phyloP scores from a whole-genome alignment of 805 yeast species.

The Starmerella powellii region DNA sequence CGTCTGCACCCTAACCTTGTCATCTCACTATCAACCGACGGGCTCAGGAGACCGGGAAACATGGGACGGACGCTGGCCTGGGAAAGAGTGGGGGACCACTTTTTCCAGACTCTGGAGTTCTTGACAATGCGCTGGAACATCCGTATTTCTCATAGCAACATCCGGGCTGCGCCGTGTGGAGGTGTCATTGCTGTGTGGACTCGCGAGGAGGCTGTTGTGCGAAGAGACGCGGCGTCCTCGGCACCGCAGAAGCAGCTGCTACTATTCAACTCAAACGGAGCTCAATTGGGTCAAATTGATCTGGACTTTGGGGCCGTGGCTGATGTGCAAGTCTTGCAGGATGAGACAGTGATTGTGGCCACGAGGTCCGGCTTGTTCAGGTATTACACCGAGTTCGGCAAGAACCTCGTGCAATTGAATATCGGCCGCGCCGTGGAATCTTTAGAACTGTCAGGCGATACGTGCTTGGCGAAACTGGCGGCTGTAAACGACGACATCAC shows the following conservation, averaged over 20 bases:
- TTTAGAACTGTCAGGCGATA: background rate
- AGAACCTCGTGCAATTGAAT: slow-evolving; percentile 39
- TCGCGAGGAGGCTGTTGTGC: slow-evolving; percentile 12
- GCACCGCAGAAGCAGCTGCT: slow-evolving; percentile 17
- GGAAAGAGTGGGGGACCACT: slow-evolving; percentile 67
- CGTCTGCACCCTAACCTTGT: too few relatives aligned
- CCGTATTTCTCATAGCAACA: slow-evolving; percentile 34
- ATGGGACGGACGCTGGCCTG: slow-evolving; percentile 37
- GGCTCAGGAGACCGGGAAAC: too few relatives aligned
- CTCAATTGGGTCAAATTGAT: slow-evolving; percentile 21
- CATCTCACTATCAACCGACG: too few relatives aligned
- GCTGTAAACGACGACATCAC: background rate
- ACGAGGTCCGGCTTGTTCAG: slow-evolving; percentile 43
- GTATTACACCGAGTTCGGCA: slow-evolving; percentile 51
- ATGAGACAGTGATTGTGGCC: slow-evolving; percentile 47
- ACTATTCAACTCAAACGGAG: slow-evolving; percentile 29
- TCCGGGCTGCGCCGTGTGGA: slow-evolving; percentile 41
- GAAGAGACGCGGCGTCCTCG: slow-evolving; percentile 1
- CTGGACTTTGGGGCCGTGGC: slow-evolving; percentile 41
- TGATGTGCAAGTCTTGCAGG: slow-evolving; percentile 41
- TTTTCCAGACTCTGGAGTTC: slow-evolving; percentile 50
- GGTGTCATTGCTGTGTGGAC: slow-evolving; percentile 41
- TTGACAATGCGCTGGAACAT: slow-evolving; percentile 43
- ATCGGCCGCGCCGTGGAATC: slow-evolving; percentile 2
- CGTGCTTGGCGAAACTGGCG: background rate